Conservation (phyloP, 2,329 filamentous ascomycete genomes). For the Blumeriella jaapii region DNA sequence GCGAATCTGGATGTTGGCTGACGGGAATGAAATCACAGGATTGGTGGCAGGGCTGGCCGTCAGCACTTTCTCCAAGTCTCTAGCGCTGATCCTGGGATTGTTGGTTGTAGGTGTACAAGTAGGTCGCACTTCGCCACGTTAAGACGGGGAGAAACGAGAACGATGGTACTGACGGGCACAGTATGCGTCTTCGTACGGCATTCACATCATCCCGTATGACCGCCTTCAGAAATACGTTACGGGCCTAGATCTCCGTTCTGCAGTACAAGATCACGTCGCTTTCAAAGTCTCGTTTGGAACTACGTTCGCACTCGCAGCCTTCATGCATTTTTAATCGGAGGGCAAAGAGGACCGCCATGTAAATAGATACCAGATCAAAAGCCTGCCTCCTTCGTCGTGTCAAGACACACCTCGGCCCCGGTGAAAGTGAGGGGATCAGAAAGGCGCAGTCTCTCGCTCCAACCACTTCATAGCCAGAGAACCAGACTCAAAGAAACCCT, state of each 20-base stretch:
- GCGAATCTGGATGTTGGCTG: no score
- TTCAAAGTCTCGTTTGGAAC: constrained; percentile 49
- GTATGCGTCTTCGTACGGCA: constrained; percentile 39
- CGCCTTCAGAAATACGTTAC: constrained; percentile 38
- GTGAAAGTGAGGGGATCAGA: constrained; percentile 9
- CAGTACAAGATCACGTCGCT: constrained; percentile 28
- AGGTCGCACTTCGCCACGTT: not conserved
- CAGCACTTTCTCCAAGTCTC: constrained; percentile 57
- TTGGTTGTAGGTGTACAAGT: constrained; percentile 40
- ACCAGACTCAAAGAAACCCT: constrained; percentile 62
- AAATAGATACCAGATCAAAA: constrained; percentile 4
- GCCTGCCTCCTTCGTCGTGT: constrained; percentile 1
- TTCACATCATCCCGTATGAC: constrained; percentile 31
- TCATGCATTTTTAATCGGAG: constrained; percentile 39
- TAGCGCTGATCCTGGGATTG: constrained; percentile 56
- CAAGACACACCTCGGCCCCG: not conserved
- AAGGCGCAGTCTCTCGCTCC: constrained; percentile 67
- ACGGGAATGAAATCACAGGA: constrained; percentile 8
- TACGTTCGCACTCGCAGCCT: constrained; percentile 61
- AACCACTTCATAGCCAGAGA: constrained; percentile 67
- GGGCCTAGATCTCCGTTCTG: constrained; percentile 35
- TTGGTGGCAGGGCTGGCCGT: constrained; percentile 38
- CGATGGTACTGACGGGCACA: constrained; percentile 18
- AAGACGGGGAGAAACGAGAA: not conserved
- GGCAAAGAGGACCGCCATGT: not conserved